Conservation (phyloP, 2,329 filamentous ascomycete genomes). For the Biscogniauxia marginata region DNA sequence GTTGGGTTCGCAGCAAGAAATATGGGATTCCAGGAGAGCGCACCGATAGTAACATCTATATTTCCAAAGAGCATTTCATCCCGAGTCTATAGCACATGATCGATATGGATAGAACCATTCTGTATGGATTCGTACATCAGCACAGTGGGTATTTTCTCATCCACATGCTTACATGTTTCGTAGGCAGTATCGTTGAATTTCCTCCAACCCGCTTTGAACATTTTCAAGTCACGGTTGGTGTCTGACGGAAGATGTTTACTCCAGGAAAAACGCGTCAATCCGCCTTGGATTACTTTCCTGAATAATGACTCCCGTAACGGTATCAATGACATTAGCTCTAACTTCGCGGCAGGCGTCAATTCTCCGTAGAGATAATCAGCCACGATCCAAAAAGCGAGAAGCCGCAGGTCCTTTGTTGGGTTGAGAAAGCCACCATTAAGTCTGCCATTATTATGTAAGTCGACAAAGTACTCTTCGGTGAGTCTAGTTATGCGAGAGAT, state of each 20-base stretch:
- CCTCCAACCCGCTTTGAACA: constrained; percentile 32
- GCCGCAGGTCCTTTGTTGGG: constrained; percentile 22
- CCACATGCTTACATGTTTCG: background rate
- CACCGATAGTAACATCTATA: constrained; percentile 45
- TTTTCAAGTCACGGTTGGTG: constrained; percentile 25
- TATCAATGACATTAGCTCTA: constrained; percentile 23
- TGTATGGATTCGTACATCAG: constrained; percentile 20
- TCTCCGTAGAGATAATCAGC: constrained; percentile 39
- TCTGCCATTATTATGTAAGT: no score
- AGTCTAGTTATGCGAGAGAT: no score
- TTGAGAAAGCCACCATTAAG: constrained; percentile 18
- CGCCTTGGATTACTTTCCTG: constrained; percentile 34
- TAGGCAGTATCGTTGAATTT: constrained; percentile 34
- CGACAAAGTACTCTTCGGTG: no score
- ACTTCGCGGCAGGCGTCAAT: constrained; percentile 23
- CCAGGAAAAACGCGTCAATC: constrained; percentile 29
- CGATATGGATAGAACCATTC: constrained; percentile 22
- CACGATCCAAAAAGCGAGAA: constrained; percentile 39
- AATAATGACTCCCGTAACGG: constrained; percentile 34
- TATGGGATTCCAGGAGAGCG: constrained; percentile 42
- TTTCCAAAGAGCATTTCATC: constrained; percentile 48
- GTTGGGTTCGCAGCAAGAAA: constrained; percentile 43
- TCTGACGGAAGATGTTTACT: constrained; percentile 28
- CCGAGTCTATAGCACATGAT: constrained; percentile 41
- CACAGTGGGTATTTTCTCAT: background rate